Evolutionary conservation across 2,329 filamentous ascomycete genomes (phyloP).

Genomic region (Ilyonectria sp.): DNA sequence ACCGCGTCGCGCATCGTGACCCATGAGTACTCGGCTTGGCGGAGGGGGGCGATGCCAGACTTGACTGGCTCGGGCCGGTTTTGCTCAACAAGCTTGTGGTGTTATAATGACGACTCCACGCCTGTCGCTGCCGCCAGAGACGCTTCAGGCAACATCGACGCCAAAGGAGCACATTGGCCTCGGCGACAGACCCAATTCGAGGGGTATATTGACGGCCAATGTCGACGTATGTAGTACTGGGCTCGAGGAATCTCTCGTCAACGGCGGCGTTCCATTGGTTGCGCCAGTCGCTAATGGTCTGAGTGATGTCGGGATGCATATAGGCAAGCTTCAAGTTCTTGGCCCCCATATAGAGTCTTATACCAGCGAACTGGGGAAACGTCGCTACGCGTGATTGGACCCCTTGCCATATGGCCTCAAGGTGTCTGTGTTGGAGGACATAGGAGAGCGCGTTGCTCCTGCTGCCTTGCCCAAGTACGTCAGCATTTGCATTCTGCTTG

Average conservation of each 20-base stretch:
- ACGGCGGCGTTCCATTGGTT: neutral
- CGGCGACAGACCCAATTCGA: neutral
- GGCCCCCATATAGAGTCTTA: constrained; percentile 5
- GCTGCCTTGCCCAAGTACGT: constrained; percentile 11
- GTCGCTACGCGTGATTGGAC: constrained; percentile 6
- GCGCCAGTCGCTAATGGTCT: neutral
- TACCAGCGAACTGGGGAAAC: constrained; percentile 12
- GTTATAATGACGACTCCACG: constrained; percentile 1
- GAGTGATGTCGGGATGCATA: neutral
- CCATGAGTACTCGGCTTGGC: neutral
- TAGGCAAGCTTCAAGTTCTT: constrained; percentile 9
- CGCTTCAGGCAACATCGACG: neutral
- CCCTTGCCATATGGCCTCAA: constrained; percentile 13
- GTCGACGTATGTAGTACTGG: neutral
- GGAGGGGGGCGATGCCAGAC: neutral
- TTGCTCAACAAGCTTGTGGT: neutral
- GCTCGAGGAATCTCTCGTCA: neutral
- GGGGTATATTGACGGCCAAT: constrained; percentile 5
- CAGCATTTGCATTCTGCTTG: constrained; percentile 2
- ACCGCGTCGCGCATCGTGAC: neutral
- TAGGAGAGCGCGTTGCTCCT: constrained; percentile 18
- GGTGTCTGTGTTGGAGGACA: constrained; percentile 14
- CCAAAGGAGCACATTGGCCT: constrained; percentile 10
- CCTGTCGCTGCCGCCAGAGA: neutral
- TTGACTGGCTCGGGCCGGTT: neutral